These are phyloP conservation scores for Aspergillus carlsbadensis DNA, from an alignment of 495 filamentous ascomycete genomes.

Conservation along the genomic window DNA sequence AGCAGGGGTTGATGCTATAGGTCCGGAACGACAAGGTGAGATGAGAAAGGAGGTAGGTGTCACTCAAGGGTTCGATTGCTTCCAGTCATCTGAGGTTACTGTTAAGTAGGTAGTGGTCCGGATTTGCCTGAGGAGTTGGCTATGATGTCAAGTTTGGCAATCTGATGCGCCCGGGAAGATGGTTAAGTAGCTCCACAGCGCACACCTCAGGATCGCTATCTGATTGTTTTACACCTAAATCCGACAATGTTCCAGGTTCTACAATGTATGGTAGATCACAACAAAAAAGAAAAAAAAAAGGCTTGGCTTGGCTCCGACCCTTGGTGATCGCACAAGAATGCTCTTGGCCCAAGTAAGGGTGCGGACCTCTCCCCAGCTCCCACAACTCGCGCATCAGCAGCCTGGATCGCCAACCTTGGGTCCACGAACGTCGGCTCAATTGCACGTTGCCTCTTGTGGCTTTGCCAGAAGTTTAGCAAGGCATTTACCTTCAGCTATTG, in stretches of 20 bases:
- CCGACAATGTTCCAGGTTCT: constrained; percentile 3
- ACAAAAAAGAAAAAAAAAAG: constrained; percentile 9
- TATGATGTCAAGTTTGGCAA: constrained; percentile 14
- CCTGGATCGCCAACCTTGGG: constrained; percentile 8
- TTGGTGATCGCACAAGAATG: constrained; percentile 20
- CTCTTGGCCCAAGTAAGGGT: constrained; percentile 26
- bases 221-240: constrained; percentile 1
- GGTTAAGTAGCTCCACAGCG: neutral
- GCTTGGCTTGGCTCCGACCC: constrained; percentile 13
- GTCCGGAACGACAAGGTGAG: neutral
- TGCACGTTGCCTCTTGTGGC: neutral
- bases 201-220: neutral
- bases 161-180: neutral
- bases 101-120: neutral
- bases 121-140: neutral
- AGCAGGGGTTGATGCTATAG: constrained; percentile 8
- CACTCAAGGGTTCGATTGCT: neutral
- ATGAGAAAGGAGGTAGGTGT: constrained; percentile 1
- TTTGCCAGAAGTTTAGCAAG: constrained; percentile 1
- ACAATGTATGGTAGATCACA: constrained; percentile 16
- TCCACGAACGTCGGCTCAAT: constrained; percentile 7
- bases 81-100: neutral
- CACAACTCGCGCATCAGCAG: neutral
- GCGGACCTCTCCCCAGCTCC: constrained; percentile 7
- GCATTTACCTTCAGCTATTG: constrained; percentile 7